Evolutionary conservation across 1,284 basidiomycete genomes (phyloP).

Genomic region (Trametes hirsuta): DNA sequence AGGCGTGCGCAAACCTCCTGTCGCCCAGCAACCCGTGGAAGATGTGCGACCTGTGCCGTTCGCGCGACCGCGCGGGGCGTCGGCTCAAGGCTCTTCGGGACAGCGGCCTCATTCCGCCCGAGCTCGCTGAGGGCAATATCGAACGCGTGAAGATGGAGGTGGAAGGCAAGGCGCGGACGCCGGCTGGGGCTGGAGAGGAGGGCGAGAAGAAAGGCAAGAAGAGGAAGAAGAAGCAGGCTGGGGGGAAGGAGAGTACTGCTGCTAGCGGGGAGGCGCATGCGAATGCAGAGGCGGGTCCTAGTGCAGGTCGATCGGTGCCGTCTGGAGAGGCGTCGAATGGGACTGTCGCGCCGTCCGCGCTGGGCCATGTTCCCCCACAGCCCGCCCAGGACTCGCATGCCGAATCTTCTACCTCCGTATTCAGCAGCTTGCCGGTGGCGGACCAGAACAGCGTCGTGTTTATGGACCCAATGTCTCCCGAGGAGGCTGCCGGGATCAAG

Average conservation of each 20-base stretch:
- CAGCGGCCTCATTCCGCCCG: slow-evolving; percentile 27
- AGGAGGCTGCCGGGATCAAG: slow-evolving; percentile 10
- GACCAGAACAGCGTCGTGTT: slow-evolving; percentile 24
- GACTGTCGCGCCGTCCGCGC: slow-evolving; percentile 1
- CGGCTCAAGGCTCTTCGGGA: slow-evolving; percentile 36
- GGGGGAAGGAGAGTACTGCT: neutral
- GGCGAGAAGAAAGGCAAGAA: slow-evolving; percentile 20
- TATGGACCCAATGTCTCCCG: slow-evolving; percentile 29
- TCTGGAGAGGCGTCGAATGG: neutral
- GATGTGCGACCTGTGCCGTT: slow-evolving; percentile 48
- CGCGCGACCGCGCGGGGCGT: slow-evolving; percentile 38
- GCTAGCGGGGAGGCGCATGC: neutral
- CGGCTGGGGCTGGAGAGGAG: slow-evolving; percentile 2
- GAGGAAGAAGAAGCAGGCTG: slow-evolving; percentile 19
- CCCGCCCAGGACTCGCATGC: neutral
- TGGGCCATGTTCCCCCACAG: neutral
- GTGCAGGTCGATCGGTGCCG: neutral
- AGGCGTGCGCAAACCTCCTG: slow-evolving; percentile 49
- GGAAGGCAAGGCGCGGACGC: slow-evolving; percentile 12
- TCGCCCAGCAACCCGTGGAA: slow-evolving; percentile 45
- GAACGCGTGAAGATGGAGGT: slow-evolving; percentile 19
- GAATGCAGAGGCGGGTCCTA: neutral
- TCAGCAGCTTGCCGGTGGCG: slow-evolving; percentile 1
- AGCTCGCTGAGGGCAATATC: slow-evolving; percentile 21
- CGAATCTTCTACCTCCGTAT: neutral